Conservation (phyloP, 2,329 filamentous ascomycete genomes). For the Alternaria longipes region DNA sequence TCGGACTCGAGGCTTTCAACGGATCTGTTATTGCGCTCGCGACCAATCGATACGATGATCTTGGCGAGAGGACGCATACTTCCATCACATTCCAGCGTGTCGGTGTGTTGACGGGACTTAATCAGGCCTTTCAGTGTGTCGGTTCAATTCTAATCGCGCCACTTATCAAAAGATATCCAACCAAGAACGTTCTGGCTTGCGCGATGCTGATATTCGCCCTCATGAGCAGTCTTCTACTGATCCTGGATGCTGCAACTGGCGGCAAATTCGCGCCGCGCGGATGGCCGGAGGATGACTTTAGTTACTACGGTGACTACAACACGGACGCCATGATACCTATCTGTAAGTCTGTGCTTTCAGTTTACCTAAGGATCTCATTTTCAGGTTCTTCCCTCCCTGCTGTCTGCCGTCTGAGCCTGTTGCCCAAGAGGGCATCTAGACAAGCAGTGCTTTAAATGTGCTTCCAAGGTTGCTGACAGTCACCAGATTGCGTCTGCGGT, state of each 20-base stretch:
- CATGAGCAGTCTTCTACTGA: slow-evolving; percentile 59
- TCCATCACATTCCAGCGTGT: slow-evolving; percentile 59
- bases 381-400: too few relatives aligned
- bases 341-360: slow-evolving; percentile 37
- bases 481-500: slow-evolving; percentile 36
- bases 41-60: slow-evolving; percentile 61
- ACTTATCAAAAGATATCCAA: slow-evolving; percentile 59
- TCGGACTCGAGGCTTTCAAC: slow-evolving; percentile 62
- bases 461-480: slow-evolving; percentile 15
- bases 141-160: slow-evolving; percentile 62
- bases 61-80: slow-evolving; percentile 45
- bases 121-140: slow-evolving; percentile 62
- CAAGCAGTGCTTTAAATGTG: background rate
- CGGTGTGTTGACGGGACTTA: slow-evolving; percentile 59
- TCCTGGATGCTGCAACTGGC: slow-evolving; percentile 60
- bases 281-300: slow-evolving; percentile 52
- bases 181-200: slow-evolving; percentile 56
- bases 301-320: slow-evolving; percentile 60
- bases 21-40: slow-evolving; percentile 61
- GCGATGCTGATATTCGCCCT: slow-evolving; percentile 59
- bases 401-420: background rate
- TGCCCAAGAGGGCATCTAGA: background rate
- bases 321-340: slow-evolving; percentile 62
- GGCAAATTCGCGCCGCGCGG: slow-evolving; percentile 53
- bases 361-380: background rate